Evolutionary conservation across 2,329 filamentous ascomycete species (phyloP).

Genomic region (Scytalidium lignicola): DNA sequence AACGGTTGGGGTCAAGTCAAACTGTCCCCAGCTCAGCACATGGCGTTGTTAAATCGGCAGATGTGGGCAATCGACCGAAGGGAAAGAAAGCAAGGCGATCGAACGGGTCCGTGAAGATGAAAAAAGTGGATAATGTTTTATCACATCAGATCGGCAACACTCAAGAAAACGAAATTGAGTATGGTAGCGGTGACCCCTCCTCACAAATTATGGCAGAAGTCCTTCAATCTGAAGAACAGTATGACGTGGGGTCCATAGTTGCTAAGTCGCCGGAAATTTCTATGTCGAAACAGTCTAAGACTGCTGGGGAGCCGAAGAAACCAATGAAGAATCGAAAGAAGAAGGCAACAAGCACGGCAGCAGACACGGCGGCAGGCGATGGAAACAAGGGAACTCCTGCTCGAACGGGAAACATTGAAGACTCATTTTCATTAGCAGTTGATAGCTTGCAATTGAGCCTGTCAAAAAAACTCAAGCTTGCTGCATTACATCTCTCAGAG

Average conservation of each 20-base stretch:
- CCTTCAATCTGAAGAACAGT: not conserved
- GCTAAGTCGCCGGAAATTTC: not conserved
- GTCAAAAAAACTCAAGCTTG: too few species aligned
- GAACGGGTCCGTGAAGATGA: not conserved
- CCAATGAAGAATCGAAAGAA: not conserved
- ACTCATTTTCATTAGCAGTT: too few species aligned
- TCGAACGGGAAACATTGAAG: not conserved
- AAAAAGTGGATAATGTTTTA: not conserved
- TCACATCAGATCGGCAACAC: not conserved
- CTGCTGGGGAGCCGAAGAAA: not conserved
- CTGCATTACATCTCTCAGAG: too few species aligned
- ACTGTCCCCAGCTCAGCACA: not conserved
- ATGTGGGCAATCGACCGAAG: not conserved
- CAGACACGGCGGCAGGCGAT: not conserved
- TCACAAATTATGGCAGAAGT: not conserved
- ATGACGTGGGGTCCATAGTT: not conserved
- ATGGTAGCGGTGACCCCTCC: not conserved
- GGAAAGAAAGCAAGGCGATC: not conserved
- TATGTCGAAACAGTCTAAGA: not conserved
- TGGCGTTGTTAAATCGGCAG: not conserved
- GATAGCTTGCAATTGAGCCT: too few species aligned
- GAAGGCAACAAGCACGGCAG: not conserved
- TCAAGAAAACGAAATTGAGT: not conserved
- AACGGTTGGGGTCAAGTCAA: not conserved
- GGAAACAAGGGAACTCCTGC: not conserved